Base-by-base conservation (phyloP, 177 flowering plant species). In the Vitis hybrid region DNA sequence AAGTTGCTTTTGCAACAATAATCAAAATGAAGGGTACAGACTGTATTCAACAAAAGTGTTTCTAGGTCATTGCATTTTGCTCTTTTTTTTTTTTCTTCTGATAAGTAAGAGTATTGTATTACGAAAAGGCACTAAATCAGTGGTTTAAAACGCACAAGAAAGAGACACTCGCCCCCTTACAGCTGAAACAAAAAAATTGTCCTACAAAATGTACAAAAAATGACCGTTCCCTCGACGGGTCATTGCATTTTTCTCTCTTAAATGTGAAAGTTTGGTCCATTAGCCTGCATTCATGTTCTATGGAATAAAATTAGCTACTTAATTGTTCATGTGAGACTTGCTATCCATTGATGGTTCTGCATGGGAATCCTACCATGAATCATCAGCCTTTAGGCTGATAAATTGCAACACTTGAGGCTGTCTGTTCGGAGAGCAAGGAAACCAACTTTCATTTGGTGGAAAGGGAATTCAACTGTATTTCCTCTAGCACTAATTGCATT, bases 401-500 rank as follows among this genome's bases (percentile, higher is more conserved):
- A 35, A 62, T 62, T 0, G 30, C 30, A 27, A 27, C n/a, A 35
- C 51, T 35, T 62, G 46, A 40, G 21, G 65, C n/a, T 4, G 21
- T 5, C 19, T n/a, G 51, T 14, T 54, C 14, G 4, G 55, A 4
- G 30, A 65, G 49, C 4, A 21, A 66, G 32, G 60, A 66, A 32
- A 55, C 2, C 11, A 24, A 57, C 61, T 67, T 40, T 50, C 18
- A 13, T 30, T 49, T 24, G 21, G 40, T 10, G 18, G 18, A 40
- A 18, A 59, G 18, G 14, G 15, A 19, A 51, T 48, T 50, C 10
- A 9, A 50, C 18, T 35, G 14, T 49, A 9, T 2, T 9, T 64
- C 21, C n/a, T 15, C 63, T 61, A 32, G 16, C 24, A 15, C 62
- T 59, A 9, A 67, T 54, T 68, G 49, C 55, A 18, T 62, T 70